These are phyloP conservation scores for Kuraishia hungarica DNA, from an alignment of 805 yeast genomes.

Conservation along the genomic window DNA sequence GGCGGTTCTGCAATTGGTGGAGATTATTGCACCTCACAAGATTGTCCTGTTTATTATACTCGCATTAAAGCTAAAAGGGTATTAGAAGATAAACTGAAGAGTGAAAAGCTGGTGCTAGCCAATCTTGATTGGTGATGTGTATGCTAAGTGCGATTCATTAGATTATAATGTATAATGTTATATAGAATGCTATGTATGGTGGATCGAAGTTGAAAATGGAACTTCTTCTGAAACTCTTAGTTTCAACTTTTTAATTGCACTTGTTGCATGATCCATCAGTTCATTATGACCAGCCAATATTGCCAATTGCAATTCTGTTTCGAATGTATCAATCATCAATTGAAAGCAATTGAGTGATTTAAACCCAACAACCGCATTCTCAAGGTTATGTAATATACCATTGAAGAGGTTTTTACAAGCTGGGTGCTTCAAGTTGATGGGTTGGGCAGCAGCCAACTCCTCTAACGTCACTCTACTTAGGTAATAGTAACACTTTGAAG, in stretches of 20 bases:
- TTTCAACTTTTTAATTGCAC: conserved; percentile 20
- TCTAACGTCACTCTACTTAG: conserved; percentile 19
- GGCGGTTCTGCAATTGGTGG: conserved; percentile 22
- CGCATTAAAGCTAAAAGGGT: conserved; percentile 32
- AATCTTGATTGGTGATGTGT: conserved; percentile 3
- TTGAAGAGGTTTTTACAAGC: conserved; percentile 13
- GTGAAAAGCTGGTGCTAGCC: conserved; percentile 10
- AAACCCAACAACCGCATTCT: conserved; percentile 35
- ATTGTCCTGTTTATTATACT: conserved; percentile 55
- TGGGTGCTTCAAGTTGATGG: background rate
- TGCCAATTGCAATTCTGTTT: conserved; percentile 30
- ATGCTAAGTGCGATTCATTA: too few species aligned
- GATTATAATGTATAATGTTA: conserved; percentile 3
- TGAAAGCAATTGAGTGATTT: conserved; percentile 27
- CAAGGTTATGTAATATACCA: conserved; percentile 28
- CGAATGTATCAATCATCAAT: conserved; percentile 30
- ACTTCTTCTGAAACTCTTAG: conserved; percentile 20
- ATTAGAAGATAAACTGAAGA: conserved; percentile 6
- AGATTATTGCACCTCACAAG: conserved; percentile 46
- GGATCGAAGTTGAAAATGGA: too few species aligned
- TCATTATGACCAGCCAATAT: conserved; percentile 18
- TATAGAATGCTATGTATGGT: too few species aligned
- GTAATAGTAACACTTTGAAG: conserved; percentile 27
- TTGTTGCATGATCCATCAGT: conserved; percentile 22
- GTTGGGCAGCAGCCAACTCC: conserved; percentile 8